A percentile compares a stretch with the other conserved stretches of the same genome.
These are phyloP conservation scores for Candida montana DNA, from an alignment of 805 yeast genomes.

Conservation along the genomic window DNA sequence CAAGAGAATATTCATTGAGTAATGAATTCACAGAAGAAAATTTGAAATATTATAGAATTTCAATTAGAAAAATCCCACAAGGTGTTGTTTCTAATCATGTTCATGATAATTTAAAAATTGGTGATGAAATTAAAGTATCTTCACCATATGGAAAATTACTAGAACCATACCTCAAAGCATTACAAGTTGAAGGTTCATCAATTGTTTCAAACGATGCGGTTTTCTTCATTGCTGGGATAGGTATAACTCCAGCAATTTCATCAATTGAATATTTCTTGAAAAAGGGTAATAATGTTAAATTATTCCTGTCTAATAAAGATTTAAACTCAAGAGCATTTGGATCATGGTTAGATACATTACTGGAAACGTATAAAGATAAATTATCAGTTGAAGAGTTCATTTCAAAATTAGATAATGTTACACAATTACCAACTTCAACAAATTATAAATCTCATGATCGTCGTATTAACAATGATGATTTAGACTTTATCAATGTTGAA, in stretches of 20 bases:
- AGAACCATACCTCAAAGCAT: constrained; percentile 22
- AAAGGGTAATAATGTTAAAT: constrained; percentile 12
- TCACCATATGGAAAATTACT: constrained; percentile 58
- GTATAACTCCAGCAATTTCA: constrained; percentile 60
- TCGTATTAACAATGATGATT: constrained; percentile 7
- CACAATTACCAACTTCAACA: constrained; percentile 1
- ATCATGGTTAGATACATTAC: constrained; percentile 9
- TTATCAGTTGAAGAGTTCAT: constrained; percentile 14
- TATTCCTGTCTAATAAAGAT: constrained; percentile 14
- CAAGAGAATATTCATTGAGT: constrained; percentile 59
- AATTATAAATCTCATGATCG: constrained; percentile 7
- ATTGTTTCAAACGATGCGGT: no score
- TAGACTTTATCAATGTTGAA: constrained; percentile 6
- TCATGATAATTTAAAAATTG: constrained; percentile 42
- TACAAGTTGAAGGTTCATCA: no score
- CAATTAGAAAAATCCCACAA: constrained; percentile 43
- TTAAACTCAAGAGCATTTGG: constrained; percentile 14
- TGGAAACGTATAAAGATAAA: constrained; percentile 8
- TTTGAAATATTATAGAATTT: constrained; percentile 43
- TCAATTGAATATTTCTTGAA: constrained; percentile 34
- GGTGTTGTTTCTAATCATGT: constrained; percentile 49
- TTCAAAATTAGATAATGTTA: background rate
- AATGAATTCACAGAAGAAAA: constrained; percentile 25
- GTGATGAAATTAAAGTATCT: constrained; percentile 43
- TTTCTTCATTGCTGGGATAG: constrained; percentile 60